Evolutionary conservation across 2,329 filamentous ascomycete genomes (phyloP), one percentile per base, ranked within the genome.

Genomic region (Cladosporium colombiae): DNA sequence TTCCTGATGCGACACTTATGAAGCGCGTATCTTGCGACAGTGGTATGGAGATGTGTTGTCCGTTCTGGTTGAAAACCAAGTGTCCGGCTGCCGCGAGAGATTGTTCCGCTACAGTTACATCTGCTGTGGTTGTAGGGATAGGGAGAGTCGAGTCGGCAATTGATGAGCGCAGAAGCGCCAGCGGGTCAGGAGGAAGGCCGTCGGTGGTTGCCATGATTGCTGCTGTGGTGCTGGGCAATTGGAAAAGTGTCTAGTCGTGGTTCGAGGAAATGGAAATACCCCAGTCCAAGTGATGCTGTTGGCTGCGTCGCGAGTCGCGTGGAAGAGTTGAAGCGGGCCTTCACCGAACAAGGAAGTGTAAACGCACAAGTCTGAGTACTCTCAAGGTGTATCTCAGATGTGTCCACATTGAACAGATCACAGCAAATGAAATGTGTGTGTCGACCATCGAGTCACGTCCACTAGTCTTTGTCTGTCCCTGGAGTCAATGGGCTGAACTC

Each of bases 141-240:
- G 93, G 90, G 60, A 88, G 80, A 73, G 84, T 86, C 72, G 84
- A 85, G 65, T 88, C 85, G 64, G 90, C 88, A 79, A 98, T 95
- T 69, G 91, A 89, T 76, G 91, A 88, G 75, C 93, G 91, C 72
- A 98, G 85, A 69, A 95, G 88, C 70, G 93, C 84, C 70, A 98
- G 88, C 60, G 93, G 88, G 76, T 98, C 68, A 77, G 76, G 62
- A 8, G 70, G 65, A 16, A 75, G 71, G 29, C 78, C 75, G 71
- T 88, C 86, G 72, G 81, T 78, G 63, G 84, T 76, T 70, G 88
- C 83, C 88, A 90, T 90, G 27, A 13, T 55, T 64, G 58, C 74
- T 29, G 59, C 21, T 23, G 29, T 52, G 18, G 27, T 62, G 29
- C 40, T 23, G 29, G 14, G 10, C n/a, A 10, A 33, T 11, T 33